Base-by-base conservation (phyloP, 2,329 filamentous ascomycete species). In the Colletotrichum zoysiae region DNA sequence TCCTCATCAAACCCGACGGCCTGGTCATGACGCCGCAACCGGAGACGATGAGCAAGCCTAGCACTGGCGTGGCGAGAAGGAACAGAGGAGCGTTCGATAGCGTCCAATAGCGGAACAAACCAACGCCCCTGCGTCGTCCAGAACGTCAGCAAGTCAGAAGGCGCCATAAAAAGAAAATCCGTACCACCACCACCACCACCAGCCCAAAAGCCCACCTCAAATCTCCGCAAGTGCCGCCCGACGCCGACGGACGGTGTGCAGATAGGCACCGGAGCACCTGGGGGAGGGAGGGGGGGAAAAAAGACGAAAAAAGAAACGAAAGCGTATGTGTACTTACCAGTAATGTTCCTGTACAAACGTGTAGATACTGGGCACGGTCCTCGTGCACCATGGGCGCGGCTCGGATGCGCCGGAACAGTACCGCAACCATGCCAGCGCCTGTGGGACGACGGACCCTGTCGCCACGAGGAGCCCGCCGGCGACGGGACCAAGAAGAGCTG, bases 51-150 rank as follows among this genome's bases (percentile, higher is more conserved):
- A 97, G 82, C 11, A 97, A 79, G 46, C 84, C 83, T 62, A 97
- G 84, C 86, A 95, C 92, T 1, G 96, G 96, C 0, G 88, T 82
- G 1, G 95, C 95, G 14, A 99, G 87, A 30, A 95, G 77, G 81
- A 99, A 99, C 1, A 99, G 87, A 0, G 96, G 96, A 12, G 96
- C 78, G 78, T 99, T 98, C 7, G 92, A 90, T 0, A 92, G 74
- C 0, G 91, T 97, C 96, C 96, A 99, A 84, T 99, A 99, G 71
- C 88, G 88, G 63, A 98, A 87, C 75, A 97, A 92, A 0, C 96
- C 96, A 64, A 93, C 90, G 77, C 95, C 91, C 96, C 95, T 97
- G 73, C 53, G 61, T 55, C 38, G 16, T 2, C 23, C 26, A 38
- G 35, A 8, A 51, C n/a, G 50, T 73, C 56, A 73, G 70, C 57